Evolutionary conservation across 2,329 filamentous ascomycete genomes (phyloP).

Genomic region (Kalaharituber pfeilii): DNA sequence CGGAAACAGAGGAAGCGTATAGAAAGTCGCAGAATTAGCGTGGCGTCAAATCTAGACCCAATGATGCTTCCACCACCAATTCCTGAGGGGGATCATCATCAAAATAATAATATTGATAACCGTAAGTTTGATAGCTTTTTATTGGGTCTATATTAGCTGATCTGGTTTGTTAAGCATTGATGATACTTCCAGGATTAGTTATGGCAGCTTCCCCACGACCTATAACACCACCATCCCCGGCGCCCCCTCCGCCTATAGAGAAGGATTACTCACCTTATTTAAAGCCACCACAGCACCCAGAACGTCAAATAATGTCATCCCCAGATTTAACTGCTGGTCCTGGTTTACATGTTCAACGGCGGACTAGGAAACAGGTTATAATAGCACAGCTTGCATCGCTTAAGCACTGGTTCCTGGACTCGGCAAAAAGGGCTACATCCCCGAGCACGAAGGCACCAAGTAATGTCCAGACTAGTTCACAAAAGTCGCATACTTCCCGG

Average conservation of each 20-base stretch:
- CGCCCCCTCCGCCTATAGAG: constrained; percentile 54
- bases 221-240: constrained; percentile 24
- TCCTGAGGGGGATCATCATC: constrained; percentile 16
- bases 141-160: constrained; percentile 9
- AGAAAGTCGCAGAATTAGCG: constrained; percentile 74
- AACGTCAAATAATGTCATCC: constrained; percentile 22
- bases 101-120: constrained; percentile 16
- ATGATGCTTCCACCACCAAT: constrained; percentile 13
- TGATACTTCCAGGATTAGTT: constrained; percentile 16
- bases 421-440: constrained; percentile 44
- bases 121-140: constrained; percentile 19
- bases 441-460: constrained; percentile 28
- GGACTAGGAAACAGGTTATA: constrained; percentile 31
- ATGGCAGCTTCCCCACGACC: constrained; percentile 17
- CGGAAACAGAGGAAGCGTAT: constrained; percentile 65
- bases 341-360: constrained; percentile 12
- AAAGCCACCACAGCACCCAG: constrained; percentile 20
- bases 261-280: constrained; percentile 33
- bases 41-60: constrained; percentile 51
- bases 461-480: not conserved
- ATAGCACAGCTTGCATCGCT: constrained; percentile 49
- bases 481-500: not conserved
- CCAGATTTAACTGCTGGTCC: constrained; percentile 19
- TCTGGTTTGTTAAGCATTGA: constrained; percentile 14
- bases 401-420: constrained; percentile 57